Percentiles rank a stretch among this genome's conserved stretches.
Evolutionary conservation across 225 moss, liverwort and hornwort genomes (phyloP).

Genomic region (Pseudisothecium myosuroides): DNA sequence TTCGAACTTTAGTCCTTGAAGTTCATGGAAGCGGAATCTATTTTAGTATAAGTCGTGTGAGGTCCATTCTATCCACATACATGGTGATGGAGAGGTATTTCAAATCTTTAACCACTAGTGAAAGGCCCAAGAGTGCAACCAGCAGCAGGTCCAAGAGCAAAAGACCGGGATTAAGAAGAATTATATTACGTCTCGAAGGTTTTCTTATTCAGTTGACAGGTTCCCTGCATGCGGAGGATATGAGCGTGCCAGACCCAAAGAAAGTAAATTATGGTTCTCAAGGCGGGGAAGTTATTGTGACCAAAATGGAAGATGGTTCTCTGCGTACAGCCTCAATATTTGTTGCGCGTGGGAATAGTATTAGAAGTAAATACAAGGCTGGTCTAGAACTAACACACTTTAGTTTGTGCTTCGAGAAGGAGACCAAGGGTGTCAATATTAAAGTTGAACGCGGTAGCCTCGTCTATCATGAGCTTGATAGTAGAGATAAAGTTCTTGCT

Average conservation of each 20-base stretch:
- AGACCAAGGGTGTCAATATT: constrained; percentile 49
- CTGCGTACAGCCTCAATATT: constrained; percentile 61
- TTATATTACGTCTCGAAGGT: constrained; percentile 55
- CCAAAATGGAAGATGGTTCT: constrained; percentile 60
- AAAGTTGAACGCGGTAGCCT: constrained; percentile 63
- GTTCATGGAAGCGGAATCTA: constrained; percentile 54
- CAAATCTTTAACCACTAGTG: constrained; percentile 29
- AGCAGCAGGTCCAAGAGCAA: constrained; percentile 29
- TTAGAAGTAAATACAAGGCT: constrained; percentile 59
- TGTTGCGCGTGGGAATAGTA: constrained; percentile 37
- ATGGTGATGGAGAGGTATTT: constrained; percentile 53
- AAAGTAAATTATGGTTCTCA: constrained; percentile 81
- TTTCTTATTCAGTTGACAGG: constrained; percentile 69
- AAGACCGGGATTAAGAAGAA: constrained; percentile 38
- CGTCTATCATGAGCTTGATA: constrained; percentile 58
- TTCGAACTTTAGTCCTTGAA: constrained; percentile 62
- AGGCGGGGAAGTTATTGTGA: constrained; percentile 61
- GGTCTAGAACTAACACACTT: constrained; percentile 59
- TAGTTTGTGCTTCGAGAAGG: constrained; percentile 53
- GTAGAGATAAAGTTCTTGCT: constrained; percentile 30
- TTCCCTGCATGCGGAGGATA: constrained; percentile 52
- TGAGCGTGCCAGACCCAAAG: constrained; percentile 65
- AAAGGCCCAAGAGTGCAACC: constrained; percentile 24
- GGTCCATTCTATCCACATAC: constrained; percentile 56
- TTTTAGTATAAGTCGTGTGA: constrained; percentile 50